phyloP scores from a whole-genome alignment of 2,329 filamentous ascomycete species.

The Trichoderma atroviride region DNA sequence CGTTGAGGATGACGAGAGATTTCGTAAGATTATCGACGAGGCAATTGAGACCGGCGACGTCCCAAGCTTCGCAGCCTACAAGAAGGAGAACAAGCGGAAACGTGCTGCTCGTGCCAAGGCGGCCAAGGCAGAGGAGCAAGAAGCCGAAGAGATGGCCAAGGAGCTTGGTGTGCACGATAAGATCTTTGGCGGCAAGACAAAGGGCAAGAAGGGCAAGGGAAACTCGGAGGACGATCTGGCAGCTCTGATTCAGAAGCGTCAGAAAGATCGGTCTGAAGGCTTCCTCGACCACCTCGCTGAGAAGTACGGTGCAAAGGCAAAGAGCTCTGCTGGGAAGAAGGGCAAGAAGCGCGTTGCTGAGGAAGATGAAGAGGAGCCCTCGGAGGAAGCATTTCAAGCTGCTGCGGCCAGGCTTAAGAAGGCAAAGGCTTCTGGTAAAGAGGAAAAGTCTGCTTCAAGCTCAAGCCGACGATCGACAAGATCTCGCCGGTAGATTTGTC shows the following conservation, averaged over 20 bases:
- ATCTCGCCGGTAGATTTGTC: constrained; percentile 12
- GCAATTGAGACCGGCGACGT: constrained; percentile 75
- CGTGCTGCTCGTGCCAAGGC: constrained; percentile 60
- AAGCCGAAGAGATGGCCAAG: constrained; percentile 75
- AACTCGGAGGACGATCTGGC: constrained; percentile 60
- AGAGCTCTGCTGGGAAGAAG: constrained; percentile 49
- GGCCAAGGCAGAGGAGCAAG: constrained; percentile 67
- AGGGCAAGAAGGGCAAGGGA: constrained; percentile 49
- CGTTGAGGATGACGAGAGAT: constrained; percentile 81
- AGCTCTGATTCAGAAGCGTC: constrained; percentile 74
- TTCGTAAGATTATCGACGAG: constrained; percentile 76
- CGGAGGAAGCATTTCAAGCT: constrained; percentile 63
- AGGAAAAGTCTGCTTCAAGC: not conserved
- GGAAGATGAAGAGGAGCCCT: constrained; percentile 59
- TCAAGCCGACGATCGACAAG: constrained; percentile 21
- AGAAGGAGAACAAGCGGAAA: constrained; percentile 69
- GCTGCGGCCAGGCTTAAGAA: constrained; percentile 53
- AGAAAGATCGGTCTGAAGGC: constrained; percentile 60
- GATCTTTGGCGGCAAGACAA: constrained; percentile 56
- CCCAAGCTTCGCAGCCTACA: constrained; percentile 67
- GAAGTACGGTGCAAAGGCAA: constrained; percentile 65
- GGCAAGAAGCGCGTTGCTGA: constrained; percentile 59
- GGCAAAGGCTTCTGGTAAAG: constrained; percentile 30
- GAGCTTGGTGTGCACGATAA: constrained; percentile 75
- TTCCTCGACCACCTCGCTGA: constrained; percentile 76